Base-by-base conservation (phyloP, 176 grass and related monocot genomes). In the Zizania latifolia region DNA sequence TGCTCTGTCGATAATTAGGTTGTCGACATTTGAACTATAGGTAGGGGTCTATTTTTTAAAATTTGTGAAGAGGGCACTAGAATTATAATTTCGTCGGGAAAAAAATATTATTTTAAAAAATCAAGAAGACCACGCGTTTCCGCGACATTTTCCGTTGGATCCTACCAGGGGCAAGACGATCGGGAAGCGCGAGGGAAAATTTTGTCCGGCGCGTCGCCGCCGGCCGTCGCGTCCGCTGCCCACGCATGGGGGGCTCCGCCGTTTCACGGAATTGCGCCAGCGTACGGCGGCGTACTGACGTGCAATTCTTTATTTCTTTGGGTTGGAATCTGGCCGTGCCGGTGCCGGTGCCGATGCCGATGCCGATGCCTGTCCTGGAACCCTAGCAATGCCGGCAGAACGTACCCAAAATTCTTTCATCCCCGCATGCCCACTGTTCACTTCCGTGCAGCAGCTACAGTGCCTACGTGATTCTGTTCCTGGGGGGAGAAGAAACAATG, bases 191-290 rank as follows among this genome's bases (percentile, higher is more conserved):
- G 69, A 73, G 7, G 32, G 65, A 70, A 8, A 15, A 15, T n/a
- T 12, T 82, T 82, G 71, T 75, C 80, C 71, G 19, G 34, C 9
- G 48, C 61, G 48, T 3, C 36, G 70, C 74, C 60, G 80, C 80
- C n/a, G n/a, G n/a, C n/a, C 4, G 62, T 82, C 62, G 62, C 71
- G 46, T 51, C 46, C 1, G 5, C 46, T 51, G 46, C 21, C 21
- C 46, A 51, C 46, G 46, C 46, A 19, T 51, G 46, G 46, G 21
- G 46, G 2, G 6, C 2, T 8, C 7, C 27, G 16, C 34, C 14
- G 62, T 38, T 38, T 23, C 63, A 39, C 51, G 62, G 80, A 45
- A 67, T 82, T 16, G 61, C 28, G 27, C 27, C 62, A 67, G 80
- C 29, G 71, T 83, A 75, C 71, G 80, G 50, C 45, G 35, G 34